phyloP scores from a whole-genome alignment of 129 eudicot genomes.

The Heracleum sosnowskyi region DNA sequence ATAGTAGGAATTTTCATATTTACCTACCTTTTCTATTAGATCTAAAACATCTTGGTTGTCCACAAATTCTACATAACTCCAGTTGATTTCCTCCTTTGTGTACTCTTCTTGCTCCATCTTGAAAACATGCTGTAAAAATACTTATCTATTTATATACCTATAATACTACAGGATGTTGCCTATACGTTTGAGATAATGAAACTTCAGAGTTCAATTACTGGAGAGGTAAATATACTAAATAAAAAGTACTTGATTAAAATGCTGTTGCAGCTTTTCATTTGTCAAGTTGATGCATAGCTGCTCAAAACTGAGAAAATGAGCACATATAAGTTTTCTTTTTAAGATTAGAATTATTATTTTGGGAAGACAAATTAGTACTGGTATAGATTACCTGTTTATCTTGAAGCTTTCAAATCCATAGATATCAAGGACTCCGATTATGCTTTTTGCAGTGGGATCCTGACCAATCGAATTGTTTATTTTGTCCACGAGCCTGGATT shows the following conservation, averaged over 20 bases:
- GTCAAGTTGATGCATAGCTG: conserved; percentile 94
- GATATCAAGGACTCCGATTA: conserved; percentile 96
- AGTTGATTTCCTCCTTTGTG: conserved; percentile 88
- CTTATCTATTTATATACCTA: background rate
- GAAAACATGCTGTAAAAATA: conserved; percentile 76
- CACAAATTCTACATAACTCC: conserved; percentile 98
- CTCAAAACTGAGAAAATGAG: conserved; percentile 64
- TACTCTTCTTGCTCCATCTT: conserved; percentile 99
- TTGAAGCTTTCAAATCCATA: conserved; percentile 99
- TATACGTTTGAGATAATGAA: background rate
- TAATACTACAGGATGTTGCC: background rate
- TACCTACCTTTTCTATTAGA: conserved; percentile 78
- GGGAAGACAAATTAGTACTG: background rate
- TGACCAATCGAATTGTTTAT: conserved; percentile 95
- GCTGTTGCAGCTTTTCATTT: conserved; percentile 98
- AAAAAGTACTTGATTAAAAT: conserved; percentile 99
- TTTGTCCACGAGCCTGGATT: conserved; percentile 89
- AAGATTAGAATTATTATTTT: conserved; percentile 4
- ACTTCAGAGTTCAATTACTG: background rate
- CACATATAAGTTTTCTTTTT: conserved; percentile 19
- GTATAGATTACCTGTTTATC: conserved; percentile 65
- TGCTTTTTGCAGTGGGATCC: conserved; percentile 90
- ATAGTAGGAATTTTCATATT: conserved; percentile 11
- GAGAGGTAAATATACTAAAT: no score
- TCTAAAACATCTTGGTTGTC: conserved; percentile 99